These are phyloP conservation scores for Pistacia integerrima DNA, from an alignment of 345 rosid genomes.

Conservation along the genomic window DNA sequence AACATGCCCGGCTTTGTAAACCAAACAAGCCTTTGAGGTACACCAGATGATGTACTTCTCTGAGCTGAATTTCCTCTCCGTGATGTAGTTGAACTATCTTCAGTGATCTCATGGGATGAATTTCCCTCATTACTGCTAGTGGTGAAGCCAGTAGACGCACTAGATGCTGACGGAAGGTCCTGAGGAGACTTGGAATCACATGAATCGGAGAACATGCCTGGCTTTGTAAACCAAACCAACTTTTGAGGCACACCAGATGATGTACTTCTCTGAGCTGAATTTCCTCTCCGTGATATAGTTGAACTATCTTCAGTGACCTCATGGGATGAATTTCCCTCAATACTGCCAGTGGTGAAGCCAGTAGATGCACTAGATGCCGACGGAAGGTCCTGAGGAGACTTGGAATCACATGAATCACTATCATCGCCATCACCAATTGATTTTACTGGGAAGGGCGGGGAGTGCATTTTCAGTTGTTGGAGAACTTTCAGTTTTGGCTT, in stretches of 20 bases:
- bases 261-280: conserved; percentile 13
- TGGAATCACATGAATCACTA: conserved; percentile 8
- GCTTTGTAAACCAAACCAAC: conserved; percentile 30
- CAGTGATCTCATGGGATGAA: conserved; percentile 4
- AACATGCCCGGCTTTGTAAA: conserved; percentile 33
- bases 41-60: conserved; percentile 9
- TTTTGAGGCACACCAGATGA: not conserved
- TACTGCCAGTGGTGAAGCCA: conserved; percentile 18
- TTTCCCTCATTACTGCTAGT: conserved; percentile 15
- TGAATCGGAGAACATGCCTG: conserved; percentile 24
- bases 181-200: conserved; percentile 13
- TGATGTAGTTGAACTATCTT: conserved; percentile 4
- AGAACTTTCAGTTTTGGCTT: conserved; percentile 25
- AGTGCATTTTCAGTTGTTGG: conserved; percentile 18
- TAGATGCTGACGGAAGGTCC: conserved; percentile 25
- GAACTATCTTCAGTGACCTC: conserved; percentile 8
- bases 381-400: conserved; percentile 24
- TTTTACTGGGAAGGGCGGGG: conserved; percentile 18
- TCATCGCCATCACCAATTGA: conserved; percentile 7
- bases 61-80: conserved; percentile 13
- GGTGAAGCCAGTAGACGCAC: conserved; percentile 21
- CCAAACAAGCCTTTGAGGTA: conserved; percentile 14
- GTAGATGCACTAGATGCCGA: conserved; percentile 22
- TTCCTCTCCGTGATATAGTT: conserved; percentile 9
- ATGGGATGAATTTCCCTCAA: conserved; percentile 1